Evolutionary conservation across 2,329 filamentous ascomycete genomes (phyloP).

Genomic region (Plectosphaerella plurivora): DNA sequence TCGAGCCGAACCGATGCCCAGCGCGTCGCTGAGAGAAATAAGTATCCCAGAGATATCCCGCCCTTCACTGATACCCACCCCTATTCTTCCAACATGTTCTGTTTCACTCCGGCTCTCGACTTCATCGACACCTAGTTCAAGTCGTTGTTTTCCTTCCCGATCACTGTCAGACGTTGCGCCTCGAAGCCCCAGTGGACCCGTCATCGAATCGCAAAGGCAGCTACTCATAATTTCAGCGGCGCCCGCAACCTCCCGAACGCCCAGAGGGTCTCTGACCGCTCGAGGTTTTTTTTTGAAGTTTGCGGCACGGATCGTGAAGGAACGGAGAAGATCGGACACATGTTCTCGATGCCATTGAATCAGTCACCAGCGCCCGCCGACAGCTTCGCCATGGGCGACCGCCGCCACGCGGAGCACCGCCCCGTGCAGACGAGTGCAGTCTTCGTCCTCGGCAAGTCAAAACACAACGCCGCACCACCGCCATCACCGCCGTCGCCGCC

Average conservation of each 20-base stretch:
- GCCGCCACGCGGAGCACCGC: constrained; percentile 23
- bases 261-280: too few relatives aligned
- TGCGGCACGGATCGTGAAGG: too few relatives aligned
- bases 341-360: background rate
- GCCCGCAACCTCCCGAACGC: too few relatives aligned
- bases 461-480: constrained; percentile 35
- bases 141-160: too few relatives aligned
- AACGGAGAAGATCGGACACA: background rate
- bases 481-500: constrained; percentile 44
- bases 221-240: too few relatives aligned
- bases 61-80: background rate
- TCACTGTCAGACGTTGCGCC: too few relatives aligned
- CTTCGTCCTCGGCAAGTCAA: constrained; percentile 36
- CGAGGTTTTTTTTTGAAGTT: too few relatives aligned
- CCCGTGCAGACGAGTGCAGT: constrained; percentile 48
- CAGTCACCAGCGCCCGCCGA: background rate
- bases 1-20: background rate
- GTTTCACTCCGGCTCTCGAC: too few relatives aligned
- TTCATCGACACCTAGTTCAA: too few relatives aligned
- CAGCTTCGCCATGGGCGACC: constrained; percentile 8
- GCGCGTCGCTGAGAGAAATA: background rate
- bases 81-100: background rate
- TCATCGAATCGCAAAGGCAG: too few relatives aligned
- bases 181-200: too few relatives aligned
- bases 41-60: background rate